A percentile compares a stretch with the other conserved stretches of the same genome.
Evolutionary conservation across 2,329 filamentous ascomycete genomes (phyloP).

Genomic region (Paraconiothyrium brasiliense): DNA sequence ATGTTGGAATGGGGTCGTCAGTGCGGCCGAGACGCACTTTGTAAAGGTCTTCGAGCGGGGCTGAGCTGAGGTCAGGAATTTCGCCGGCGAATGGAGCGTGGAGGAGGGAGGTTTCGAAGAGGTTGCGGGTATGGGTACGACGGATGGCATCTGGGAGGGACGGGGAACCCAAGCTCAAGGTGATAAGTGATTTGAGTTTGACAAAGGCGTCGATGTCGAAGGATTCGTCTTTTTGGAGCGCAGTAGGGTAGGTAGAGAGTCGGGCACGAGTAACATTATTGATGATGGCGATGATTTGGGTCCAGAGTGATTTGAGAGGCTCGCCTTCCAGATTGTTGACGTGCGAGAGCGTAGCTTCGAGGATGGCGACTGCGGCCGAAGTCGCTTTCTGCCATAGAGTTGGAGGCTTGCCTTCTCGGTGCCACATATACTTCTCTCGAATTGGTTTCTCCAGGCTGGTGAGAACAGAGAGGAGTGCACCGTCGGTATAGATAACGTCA

Average conservation of each 20-base stretch:
- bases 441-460: conserved; percentile 75
- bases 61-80: conserved; percentile 59
- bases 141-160: conserved; percentile 73
- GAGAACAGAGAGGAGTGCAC: conserved; percentile 72
- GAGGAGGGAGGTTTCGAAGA: conserved; percentile 85
- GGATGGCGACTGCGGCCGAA: conserved; percentile 71
- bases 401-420: conserved; percentile 73
- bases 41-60: conserved; percentile 71
- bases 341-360: conserved; percentile 70
- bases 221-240: conserved; percentile 68
- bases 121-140: conserved; percentile 73
- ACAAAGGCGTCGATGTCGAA: conserved; percentile 83
- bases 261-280: conserved; percentile 51
- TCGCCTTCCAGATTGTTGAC: conserved; percentile 46
- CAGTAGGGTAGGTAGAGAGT: conserved; percentile 47
- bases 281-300: conserved; percentile 53
- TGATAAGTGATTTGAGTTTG: conserved; percentile 74
- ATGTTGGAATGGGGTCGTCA: conserved; percentile 70
- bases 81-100: conserved; percentile 73
- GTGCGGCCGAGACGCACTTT: conserved; percentile 76
- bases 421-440: conserved; percentile 80
- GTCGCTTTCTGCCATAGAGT: conserved; percentile 85
- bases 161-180: conserved; percentile 74
- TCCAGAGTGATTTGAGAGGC: conserved; percentile 69
- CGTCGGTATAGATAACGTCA: conserved; percentile 73